Base-by-base conservation (phyloP, 768 basidiomycete species). In the Mycena vulgaris region DNA sequence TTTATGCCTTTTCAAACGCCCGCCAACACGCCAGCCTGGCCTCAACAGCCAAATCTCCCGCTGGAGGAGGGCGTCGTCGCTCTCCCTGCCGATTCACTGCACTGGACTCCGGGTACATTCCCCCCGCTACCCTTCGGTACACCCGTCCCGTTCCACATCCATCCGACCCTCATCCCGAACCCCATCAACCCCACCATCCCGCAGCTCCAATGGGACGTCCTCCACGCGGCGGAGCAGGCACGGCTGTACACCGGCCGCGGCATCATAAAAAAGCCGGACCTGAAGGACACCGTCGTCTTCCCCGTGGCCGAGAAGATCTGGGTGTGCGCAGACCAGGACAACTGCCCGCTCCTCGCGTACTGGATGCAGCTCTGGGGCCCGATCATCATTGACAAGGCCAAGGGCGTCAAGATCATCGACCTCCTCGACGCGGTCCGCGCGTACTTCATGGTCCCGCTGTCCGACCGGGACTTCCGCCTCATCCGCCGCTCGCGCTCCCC, bases 331-430 rank as follows among this genome's bases (percentile, higher is more conserved):
- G 83, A 84, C 40, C 79, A 82, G n/a, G 56, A 63, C 1, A 71
- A 66, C 33, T 69, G 64, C 75, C 76, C 78, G 17, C 47, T 80
- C 35, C 80, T 86, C n/a, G 75, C 77, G 17, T 78, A 74, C 51
- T 86, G 84, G 84, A 84, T 86, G 79, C 68, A 76, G n/a, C 68
- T 66, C 25, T 85, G 91, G 90, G 87, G 88, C 2, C 86, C 86
- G 0, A 83, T 91, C 65, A 67, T 83, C 42, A 73, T 90, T 56
- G 74, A 84, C 9, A 80, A 78, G 13, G 69, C 71, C 14, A 68
- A 75, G 16, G 56, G 68, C 0, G 78, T 87, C 30, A 86, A 84
- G 13, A 74, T 89, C 17, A 65, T 77, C 53, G 87, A 89, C 70
- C 55, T 90, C 70, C 78, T 91, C 27, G 79, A 85, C 40, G 86